Evolutionary conservation across 495 filamentous ascomycete genomes (phyloP).

Genomic region (Hyaloscypha finlandica): DNA sequence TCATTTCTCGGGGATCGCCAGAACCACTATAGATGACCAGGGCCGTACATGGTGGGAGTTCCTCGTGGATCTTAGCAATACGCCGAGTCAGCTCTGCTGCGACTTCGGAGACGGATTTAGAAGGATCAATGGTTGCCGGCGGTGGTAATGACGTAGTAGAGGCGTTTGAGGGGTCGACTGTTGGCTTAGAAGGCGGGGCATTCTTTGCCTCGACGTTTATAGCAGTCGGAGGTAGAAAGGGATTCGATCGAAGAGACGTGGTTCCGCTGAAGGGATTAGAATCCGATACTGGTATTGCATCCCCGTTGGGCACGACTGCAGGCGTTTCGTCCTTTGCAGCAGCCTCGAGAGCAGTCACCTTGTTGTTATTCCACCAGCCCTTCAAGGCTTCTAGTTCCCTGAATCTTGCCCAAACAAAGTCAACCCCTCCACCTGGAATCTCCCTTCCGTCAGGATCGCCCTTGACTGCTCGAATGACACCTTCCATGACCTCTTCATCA

Average conservation of each 20-base stretch:
- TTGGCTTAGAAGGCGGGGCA: neutral
- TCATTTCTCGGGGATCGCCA: constrained; percentile 81
- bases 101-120: constrained; percentile 51
- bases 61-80: constrained; percentile 70
- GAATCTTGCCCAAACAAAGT: constrained; percentile 88
- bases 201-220: neutral
- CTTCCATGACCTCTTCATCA: constrained; percentile 74
- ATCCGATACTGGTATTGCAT: neutral
- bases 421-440: constrained; percentile 70
- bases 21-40: constrained; percentile 88
- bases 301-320: neutral
- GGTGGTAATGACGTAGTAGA: constrained; percentile 5
- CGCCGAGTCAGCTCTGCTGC: constrained; percentile 49
- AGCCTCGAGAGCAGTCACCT: constrained; percentile 30
- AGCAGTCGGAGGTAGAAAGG: neutral
- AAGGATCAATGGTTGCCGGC: constrained; percentile 12
- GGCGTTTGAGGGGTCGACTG: neutral
- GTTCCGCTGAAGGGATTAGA: neutral
- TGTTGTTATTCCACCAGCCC: constrained; percentile 76
- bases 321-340: neutral
- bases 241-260: neutral
- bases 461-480: constrained; percentile 65
- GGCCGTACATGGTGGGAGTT: constrained; percentile 79
- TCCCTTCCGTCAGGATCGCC: constrained; percentile 64
- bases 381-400: constrained; percentile 79